Conservation (phyloP, 2,329 filamentous ascomycete genomes). For the Trematosphaeria pertusa region DNA sequence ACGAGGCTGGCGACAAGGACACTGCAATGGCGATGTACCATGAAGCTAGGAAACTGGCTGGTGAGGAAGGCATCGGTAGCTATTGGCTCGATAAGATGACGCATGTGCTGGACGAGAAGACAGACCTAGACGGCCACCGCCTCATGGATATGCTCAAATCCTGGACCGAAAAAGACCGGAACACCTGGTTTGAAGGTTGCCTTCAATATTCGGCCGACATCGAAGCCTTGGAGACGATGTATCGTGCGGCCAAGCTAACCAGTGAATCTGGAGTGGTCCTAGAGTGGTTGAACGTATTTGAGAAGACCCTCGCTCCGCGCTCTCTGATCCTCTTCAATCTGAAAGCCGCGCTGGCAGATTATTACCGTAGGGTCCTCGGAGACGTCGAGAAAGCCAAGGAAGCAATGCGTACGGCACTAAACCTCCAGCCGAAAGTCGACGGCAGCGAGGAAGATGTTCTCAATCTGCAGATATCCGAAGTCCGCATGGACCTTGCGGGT, state of each 20-base stretch:
- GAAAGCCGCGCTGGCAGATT: slow-evolving; percentile 3
- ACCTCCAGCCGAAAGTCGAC: slow-evolving; percentile 5
- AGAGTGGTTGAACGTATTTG: slow-evolving; percentile 9
- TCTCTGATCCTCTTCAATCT: slow-evolving; percentile 5
- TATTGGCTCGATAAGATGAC: slow-evolving; percentile 12
- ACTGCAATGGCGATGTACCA: slow-evolving; percentile 10
- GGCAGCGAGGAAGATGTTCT: slow-evolving; percentile 4
- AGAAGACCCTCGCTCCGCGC: slow-evolving; percentile 3
- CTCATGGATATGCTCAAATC: slow-evolving; percentile 10
- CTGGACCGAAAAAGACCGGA: slow-evolving; percentile 12
- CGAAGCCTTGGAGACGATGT: slow-evolving; percentile 1
- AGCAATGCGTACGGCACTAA: slow-evolving; percentile 3
- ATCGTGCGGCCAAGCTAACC: slow-evolving; percentile 10
- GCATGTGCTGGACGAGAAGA: slow-evolving; percentile 8
- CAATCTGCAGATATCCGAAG: neutral
- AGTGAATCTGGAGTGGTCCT: slow-evolving; percentile 4
- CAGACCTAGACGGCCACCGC: slow-evolving; percentile 7
- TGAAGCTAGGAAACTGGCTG: slow-evolving; percentile 1
- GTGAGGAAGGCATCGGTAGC: slow-evolving; percentile 1
- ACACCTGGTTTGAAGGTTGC: slow-evolving; percentile 6
- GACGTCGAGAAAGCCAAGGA: slow-evolving; percentile 15
- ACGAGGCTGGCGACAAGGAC: neutral
- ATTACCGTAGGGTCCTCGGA: slow-evolving; percentile 7
- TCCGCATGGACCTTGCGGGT: slow-evolving; percentile 14
- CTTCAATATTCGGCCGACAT: neutral